These are phyloP conservation scores for Taphrina deformans DNA, from an alignment of 1,139 yeast species.

Conservation along the genomic window DNA sequence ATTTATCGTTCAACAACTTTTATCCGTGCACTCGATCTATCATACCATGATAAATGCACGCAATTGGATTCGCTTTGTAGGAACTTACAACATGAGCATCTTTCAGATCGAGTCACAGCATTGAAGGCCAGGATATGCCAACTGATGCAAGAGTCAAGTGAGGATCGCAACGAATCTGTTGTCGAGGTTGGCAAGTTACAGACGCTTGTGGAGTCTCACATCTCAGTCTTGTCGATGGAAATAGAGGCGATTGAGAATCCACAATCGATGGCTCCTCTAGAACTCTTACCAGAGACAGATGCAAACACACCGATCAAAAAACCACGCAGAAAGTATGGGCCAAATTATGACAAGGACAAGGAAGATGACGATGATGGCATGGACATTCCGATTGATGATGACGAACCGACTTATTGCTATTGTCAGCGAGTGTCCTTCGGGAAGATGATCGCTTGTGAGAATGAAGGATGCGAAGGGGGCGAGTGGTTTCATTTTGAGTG, in stretches of 20 bases:
- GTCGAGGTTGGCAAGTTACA: slow-evolving; percentile 26
- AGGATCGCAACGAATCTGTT: slow-evolving; percentile 11
- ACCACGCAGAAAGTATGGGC: not conserved
- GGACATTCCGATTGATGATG: slow-evolving; percentile 35
- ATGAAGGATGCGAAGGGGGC: slow-evolving; percentile 64
- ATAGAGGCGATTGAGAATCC: slow-evolving; percentile 1
- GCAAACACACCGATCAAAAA: not conserved
- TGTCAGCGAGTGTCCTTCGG: slow-evolving; percentile 86
- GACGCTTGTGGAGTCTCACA: slow-evolving; percentile 13
- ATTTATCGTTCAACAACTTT: slow-evolving; percentile 20
- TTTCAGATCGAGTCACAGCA: not conserved
- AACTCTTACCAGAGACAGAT: not conserved
- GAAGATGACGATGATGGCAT: slow-evolving; percentile 8
- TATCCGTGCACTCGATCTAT: slow-evolving; percentile 10
- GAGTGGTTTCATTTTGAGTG: slow-evolving; percentile 86
- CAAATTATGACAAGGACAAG: not conserved
- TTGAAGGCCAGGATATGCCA: not conserved
- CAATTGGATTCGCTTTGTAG: slow-evolving; percentile 17
- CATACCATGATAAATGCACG: not conserved
- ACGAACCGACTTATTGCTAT: slow-evolving; percentile 60
- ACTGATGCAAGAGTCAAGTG: slow-evolving; percentile 7
- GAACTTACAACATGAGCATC: not conserved
- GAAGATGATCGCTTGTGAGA: slow-evolving; percentile 93
- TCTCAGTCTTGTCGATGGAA: not conserved
- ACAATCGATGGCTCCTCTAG: not conserved